Evolutionary conservation across 495 filamentous ascomycete genomes (phyloP), one percentile per base, ranked within the genome.

Genomic region (Lophiotrema nucula): DNA sequence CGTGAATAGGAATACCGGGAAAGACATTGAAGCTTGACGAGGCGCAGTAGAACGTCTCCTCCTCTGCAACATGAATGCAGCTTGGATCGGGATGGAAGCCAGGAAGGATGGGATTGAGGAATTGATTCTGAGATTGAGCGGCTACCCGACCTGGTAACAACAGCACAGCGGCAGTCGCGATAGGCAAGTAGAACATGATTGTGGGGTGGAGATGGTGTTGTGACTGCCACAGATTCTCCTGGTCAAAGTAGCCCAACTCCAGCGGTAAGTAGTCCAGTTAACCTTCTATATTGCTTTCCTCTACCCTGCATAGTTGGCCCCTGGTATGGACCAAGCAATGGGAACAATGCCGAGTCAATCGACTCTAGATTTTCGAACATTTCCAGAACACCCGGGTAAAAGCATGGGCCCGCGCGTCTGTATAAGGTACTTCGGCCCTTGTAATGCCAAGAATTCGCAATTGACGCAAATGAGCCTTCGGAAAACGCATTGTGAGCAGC

Each of bases 1-100:
- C 75, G 44, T 81, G 75, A 22, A 82, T 70, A 2, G 78, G 79
- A 28, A 82, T 75, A 0, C 74, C 79, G 12, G 81, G 81, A 48
- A 81, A 81, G 3, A 73, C 72, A 39, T 77, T 77, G 69, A 83
- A 82, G 64, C 72, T 77, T 11, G 78, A 81, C 2, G 73, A 74
- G 4, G 76, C 77, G 50, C 77, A 80, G 66, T 78, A 82, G 67
- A 78, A 79, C 11, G 77, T 81, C 21, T 76, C 58, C 54, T 70
- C 73, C 24, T 80, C 74, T 0, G 69, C 59, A 4, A 81, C 76
- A 47, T 73, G 77, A 25, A 81, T 78, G 56, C 78, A 81, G 55
- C 73, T 77, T 0, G 81, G 81, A 60, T 83, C 80, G 0, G 80
- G 78, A 58, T 79, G 75, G 60, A 79, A 82, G 19, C 80, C 79